Evolutionary conservation across 2,329 filamentous ascomycete genomes (phyloP).

Genomic region (Botrytis aclada): DNA sequence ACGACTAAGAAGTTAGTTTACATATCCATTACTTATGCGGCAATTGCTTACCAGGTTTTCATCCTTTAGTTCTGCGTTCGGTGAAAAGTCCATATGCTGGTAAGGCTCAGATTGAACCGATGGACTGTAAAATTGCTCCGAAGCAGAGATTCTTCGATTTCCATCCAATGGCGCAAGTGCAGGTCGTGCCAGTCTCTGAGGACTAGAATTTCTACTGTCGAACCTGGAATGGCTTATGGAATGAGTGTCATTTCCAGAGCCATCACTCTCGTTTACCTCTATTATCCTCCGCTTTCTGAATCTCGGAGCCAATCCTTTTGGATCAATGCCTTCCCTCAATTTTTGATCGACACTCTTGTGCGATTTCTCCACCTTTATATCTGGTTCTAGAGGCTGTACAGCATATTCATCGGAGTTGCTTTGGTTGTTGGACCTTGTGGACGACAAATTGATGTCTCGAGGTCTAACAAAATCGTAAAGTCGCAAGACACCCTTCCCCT

Average conservation of each 20-base stretch:
- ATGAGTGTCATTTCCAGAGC: background rate
- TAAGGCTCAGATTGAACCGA: constrained; percentile 6
- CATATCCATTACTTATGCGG: no score
- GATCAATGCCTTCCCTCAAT: constrained; percentile 10
- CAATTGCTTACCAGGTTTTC: background rate
- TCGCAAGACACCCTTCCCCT: background rate
- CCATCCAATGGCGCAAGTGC: constrained; percentile 9
- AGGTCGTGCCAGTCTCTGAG: constrained; percentile 3
- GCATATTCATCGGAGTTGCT: background rate
- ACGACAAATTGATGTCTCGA: background rate
- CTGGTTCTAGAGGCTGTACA: background rate
- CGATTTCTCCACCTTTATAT: background rate
- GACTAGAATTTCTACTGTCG: background rate
- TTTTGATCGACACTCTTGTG: constrained; percentile 1
- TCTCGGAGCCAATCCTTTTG: constrained; percentile 7
- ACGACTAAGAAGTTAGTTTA: background rate
- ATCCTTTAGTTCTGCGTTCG: background rate
- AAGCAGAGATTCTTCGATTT: constrained; percentile 12
- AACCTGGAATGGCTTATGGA: background rate
- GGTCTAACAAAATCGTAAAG: constrained; percentile 6
- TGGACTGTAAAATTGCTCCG: background rate
- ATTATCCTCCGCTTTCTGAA: constrained; percentile 13
- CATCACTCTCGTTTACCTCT: constrained; percentile 14
- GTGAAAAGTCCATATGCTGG: background rate
- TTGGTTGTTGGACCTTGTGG: constrained; percentile 1